Percentiles rank a stretch among this genome's conserved stretches.
Conservation (phyloP, 164 flowering plant genomes). For the Chloranthus sessilifolius region DNA sequence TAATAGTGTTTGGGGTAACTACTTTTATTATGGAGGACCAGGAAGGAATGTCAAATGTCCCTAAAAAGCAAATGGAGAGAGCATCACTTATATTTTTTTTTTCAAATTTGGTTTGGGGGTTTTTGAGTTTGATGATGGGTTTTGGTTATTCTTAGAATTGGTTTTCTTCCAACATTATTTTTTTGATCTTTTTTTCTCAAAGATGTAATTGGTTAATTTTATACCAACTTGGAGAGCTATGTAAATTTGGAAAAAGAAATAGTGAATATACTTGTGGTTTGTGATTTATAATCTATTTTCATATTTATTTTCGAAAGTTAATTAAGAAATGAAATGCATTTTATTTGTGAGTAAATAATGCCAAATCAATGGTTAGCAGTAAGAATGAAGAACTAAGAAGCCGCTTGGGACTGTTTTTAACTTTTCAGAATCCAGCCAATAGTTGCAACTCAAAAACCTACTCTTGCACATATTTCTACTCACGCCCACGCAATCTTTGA, state of each 20-base stretch:
- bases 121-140: slow-evolving; percentile 5
- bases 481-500: too few species aligned
- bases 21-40: slow-evolving; percentile 95
- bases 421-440: too few species aligned
- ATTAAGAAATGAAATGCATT: too few species aligned
- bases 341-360: too few species aligned
- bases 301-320: too few species aligned
- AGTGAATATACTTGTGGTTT: slow-evolving; percentile 37
- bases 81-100: slow-evolving; percentile 1
- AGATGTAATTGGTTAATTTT: slow-evolving; percentile 20
- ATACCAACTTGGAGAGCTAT: slow-evolving; percentile 17
- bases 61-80: slow-evolving; percentile 21
- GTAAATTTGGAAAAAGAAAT: slow-evolving; percentile 31
- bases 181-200: slow-evolving; percentile 6
- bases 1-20: slow-evolving; percentile 81
- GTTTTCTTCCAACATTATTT: slow-evolving; percentile 8
- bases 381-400: too few species aligned
- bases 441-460: too few species aligned
- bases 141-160: slow-evolving; percentile 4
- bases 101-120: slow-evolving; percentile 3
- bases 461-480: too few species aligned
- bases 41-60: slow-evolving; percentile 84
- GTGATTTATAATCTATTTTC: too few species aligned
- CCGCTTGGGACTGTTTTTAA: too few species aligned
- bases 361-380: too few species aligned